Evolutionary conservation across 345 rosid genomes (phyloP).

Genomic region (Erysimum cheiranthoides): DNA sequence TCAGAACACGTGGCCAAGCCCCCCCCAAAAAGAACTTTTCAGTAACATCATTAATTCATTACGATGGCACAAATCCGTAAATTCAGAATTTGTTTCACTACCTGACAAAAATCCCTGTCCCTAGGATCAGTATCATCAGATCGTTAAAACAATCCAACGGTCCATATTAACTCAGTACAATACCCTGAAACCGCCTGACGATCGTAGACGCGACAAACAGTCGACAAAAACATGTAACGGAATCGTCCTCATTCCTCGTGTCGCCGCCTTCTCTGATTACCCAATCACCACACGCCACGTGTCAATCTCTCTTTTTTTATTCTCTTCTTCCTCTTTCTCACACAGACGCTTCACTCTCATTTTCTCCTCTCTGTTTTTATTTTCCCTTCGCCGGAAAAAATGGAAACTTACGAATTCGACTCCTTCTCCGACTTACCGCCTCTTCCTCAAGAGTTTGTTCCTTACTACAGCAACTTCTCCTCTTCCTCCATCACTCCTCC

Average conservation of each 20-base stretch:
- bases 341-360: neutral
- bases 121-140: slow-evolving; percentile 23
- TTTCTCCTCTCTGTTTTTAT: neutral
- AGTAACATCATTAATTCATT: slow-evolving; percentile 14
- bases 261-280: slow-evolving; percentile 42
- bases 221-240: slow-evolving; percentile 32
- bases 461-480: slow-evolving; percentile 2
- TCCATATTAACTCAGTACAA: slow-evolving; percentile 12
- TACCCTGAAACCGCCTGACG: slow-evolving; percentile 40
- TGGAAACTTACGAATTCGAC: slow-evolving; percentile 29
- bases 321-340: no score
- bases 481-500: neutral
- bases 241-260: slow-evolving; percentile 51
- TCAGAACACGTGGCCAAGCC: slow-evolving; percentile 13
- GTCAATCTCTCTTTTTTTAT: neutral
- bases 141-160: slow-evolving; percentile 32
- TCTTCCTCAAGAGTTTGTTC: slow-evolving; percentile 32
- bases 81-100: slow-evolving; percentile 42
- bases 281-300: slow-evolving; percentile 41
- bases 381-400: neutral
- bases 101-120: slow-evolving; percentile 31
- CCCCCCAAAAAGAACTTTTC: neutral
- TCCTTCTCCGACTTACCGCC: slow-evolving; percentile 40
- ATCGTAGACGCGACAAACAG: slow-evolving; percentile 30
- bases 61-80: slow-evolving; percentile 31